Conservation (phyloP, 768 basidiomycete genomes). For the Mycena venus region DNA sequence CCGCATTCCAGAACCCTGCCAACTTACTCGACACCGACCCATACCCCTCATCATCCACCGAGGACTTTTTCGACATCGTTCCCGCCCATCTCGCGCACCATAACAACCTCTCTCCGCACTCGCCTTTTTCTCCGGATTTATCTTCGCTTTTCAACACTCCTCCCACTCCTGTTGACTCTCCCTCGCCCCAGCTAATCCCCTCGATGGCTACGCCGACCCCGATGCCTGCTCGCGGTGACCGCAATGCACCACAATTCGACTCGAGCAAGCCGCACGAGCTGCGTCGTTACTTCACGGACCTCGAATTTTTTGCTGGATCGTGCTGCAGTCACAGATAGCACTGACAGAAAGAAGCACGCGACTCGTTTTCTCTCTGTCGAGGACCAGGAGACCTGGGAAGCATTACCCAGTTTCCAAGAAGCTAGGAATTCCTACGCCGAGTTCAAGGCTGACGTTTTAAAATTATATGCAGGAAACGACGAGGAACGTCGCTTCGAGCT, state of each 20-base stretch:
- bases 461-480: neutral
- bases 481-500: neutral
- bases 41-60: neutral
- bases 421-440: neutral
- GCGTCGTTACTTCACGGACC: neutral
- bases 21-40: neutral
- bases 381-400: neutral
- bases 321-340: neutral
- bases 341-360: neutral
- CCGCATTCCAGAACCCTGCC: neutral
- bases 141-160: neutral
- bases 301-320: neutral
- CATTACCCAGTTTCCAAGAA: neutral
- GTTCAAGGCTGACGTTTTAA: neutral
- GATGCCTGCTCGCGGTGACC: neutral
- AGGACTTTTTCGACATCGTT: neutral
- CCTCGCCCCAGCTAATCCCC: too few relatives aligned
- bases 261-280: neutral
- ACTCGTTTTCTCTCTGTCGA: neutral
- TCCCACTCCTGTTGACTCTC: neutral
- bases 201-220: neutral
- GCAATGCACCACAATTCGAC: neutral
- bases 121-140: neutral
- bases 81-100: neutral
- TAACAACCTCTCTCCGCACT: neutral